A percentile compares a stretch with the other conserved stretches of the same genome.
Evolutionary conservation across 2,329 filamentous ascomycete genomes (phyloP).

Genomic region (Zasmidium angulare): DNA sequence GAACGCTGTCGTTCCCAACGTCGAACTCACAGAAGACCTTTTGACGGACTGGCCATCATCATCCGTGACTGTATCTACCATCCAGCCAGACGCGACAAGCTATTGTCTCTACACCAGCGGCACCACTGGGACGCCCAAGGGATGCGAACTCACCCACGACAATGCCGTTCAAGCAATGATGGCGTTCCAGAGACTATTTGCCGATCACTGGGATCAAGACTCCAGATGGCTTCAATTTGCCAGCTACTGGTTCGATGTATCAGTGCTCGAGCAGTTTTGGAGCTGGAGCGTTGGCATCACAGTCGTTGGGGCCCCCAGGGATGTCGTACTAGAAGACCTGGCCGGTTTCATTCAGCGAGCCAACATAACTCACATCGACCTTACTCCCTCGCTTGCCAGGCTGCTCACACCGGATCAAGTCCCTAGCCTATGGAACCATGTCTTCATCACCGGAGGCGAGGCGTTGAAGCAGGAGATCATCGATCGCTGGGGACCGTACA

Average conservation of each 20-base stretch:
- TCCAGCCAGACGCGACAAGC: slow-evolving; percentile 59
- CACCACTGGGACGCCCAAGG: slow-evolving; percentile 83
- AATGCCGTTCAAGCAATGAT: slow-evolving; percentile 89
- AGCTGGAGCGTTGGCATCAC: slow-evolving; percentile 89
- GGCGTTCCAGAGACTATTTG: slow-evolving; percentile 77
- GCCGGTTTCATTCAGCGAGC: slow-evolving; percentile 69
- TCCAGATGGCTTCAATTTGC: slow-evolving; percentile 92
- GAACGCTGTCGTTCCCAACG: slow-evolving; percentile 4
- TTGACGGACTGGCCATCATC: slow-evolving; percentile 23
- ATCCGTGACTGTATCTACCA: slow-evolving; percentile 37
- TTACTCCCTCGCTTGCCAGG: slow-evolving; percentile 83
- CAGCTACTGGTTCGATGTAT: slow-evolving; percentile 92
- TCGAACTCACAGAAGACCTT: slow-evolving; percentile 19
- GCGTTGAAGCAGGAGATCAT: slow-evolving; percentile 85
- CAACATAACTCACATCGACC: slow-evolving; percentile 82
- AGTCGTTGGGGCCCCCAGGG: slow-evolving; percentile 76
- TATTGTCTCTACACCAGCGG: slow-evolving; percentile 88
- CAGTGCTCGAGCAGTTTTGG: slow-evolving; percentile 92
- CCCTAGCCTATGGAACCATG: slow-evolving; percentile 73
- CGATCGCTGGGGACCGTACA: slow-evolving; percentile 75
- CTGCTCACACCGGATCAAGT: slow-evolving; percentile 77
- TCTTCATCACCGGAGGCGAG: slow-evolving; percentile 93
- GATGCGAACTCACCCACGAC: slow-evolving; percentile 83
- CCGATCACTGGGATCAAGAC: slow-evolving; percentile 66
- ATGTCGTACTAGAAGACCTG: slow-evolving; percentile 82